A percentile compares a stretch with the other conserved stretches of the same genome.
Evolutionary conservation across 345 rosid species (phyloP).

Genomic region (Rhodamnia argentea): DNA sequence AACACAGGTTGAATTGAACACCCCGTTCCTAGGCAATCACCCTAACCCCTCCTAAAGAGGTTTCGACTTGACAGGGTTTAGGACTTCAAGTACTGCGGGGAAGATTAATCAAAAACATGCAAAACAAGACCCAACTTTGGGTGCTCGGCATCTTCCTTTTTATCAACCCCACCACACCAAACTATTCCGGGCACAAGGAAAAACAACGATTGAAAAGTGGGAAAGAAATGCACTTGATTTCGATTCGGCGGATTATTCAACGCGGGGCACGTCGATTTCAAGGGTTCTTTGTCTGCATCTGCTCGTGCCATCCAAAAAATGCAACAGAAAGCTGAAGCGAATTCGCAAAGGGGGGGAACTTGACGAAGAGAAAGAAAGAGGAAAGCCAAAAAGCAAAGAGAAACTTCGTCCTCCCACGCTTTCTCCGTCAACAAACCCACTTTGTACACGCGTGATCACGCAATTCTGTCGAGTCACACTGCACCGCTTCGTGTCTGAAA

Average conservation of each 20-base stretch:
- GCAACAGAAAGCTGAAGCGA: background rate
- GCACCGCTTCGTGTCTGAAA: background rate
- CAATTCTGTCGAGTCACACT: background rate
- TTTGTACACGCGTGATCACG: background rate
- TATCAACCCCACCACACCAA: background rate
- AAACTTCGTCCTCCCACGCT: background rate
- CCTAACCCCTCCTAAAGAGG: background rate
- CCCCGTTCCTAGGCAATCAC: background rate
- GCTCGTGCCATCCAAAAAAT: background rate
- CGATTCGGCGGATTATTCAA: background rate
- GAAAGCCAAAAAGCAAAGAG: background rate
- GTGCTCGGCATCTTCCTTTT: background rate
- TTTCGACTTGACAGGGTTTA: background rate
- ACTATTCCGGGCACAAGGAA: background rate
- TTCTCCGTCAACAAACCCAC: background rate
- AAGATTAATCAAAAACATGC: background rate
- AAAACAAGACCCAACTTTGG: background rate
- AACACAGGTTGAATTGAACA: background rate
- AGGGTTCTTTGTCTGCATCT: background rate
- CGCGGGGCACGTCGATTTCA: background rate
- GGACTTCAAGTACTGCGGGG: background rate
- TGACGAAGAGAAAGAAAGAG: background rate
- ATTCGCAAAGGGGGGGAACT: background rate
- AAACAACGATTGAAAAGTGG: background rate
- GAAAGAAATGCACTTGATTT: background rate